These are phyloP conservation scores for Picochlorum sp. DNA, from an alignment of 139 green algal genomes.

Conservation along the genomic window DNA sequence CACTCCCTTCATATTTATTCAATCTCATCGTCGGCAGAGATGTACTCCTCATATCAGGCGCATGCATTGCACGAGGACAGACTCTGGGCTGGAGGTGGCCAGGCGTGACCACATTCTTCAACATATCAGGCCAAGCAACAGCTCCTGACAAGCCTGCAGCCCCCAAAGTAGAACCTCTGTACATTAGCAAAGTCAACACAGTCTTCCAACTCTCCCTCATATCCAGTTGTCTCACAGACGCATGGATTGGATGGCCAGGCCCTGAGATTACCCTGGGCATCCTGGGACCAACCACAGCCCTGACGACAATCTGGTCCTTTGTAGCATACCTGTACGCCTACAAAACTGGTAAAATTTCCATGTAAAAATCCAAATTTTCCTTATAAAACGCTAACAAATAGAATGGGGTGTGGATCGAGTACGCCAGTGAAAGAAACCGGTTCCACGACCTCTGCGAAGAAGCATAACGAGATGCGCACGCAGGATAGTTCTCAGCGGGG, in stretches of 20 bases:
- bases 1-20: conserved; percentile 48
- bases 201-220: conserved; percentile 67
- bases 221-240: conserved; percentile 43
- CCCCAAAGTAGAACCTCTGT: conserved; percentile 47
- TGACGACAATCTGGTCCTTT: conserved; percentile 49
- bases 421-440: conserved; percentile 13
- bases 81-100: conserved; percentile 47
- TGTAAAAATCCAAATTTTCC: neutral
- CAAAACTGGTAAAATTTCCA: neutral
- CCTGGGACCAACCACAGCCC: conserved; percentile 32
- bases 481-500: conserved; percentile 1
- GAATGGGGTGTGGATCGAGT: conserved; percentile 13
- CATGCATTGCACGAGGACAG: conserved; percentile 30
- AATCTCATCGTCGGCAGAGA: conserved; percentile 65
- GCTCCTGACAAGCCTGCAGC: conserved; percentile 6
- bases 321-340: conserved; percentile 40
- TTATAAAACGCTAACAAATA: neutral
- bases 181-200: conserved; percentile 85
- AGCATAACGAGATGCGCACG: conserved; percentile 8
- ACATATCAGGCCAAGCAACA: conserved; percentile 7
- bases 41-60: conserved; percentile 44
- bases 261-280: conserved; percentile 23
- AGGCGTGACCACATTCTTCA: conserved; percentile 50
- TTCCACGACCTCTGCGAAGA: conserved; percentile 11
- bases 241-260: conserved; percentile 47